Conservation (phyloP, 2,329 filamentous ascomycete species). For the Penicillium aurantiogriseum region DNA sequence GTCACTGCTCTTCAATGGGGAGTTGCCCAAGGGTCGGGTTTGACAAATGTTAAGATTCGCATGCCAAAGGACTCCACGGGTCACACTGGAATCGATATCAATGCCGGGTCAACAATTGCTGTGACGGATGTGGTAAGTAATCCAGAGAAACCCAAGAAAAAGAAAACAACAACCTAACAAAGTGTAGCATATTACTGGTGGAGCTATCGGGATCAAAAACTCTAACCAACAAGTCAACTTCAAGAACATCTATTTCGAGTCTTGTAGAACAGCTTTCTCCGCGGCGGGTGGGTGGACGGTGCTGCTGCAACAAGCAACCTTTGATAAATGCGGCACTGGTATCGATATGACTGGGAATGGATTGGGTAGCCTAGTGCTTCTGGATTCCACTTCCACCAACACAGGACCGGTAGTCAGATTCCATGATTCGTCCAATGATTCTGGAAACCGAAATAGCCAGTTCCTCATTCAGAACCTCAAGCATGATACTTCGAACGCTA, state of each 20-base stretch:
- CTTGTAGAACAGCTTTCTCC: conserved; percentile 54
- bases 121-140: conserved; percentile 28
- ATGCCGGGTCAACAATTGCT: conserved; percentile 27
- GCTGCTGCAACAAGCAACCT: conserved; percentile 27
- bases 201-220: conserved; percentile 30
- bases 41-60: conserved; percentile 34
- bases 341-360: conserved; percentile 30
- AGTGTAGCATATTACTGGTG: conserved; percentile 26
- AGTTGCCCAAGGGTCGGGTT: conserved; percentile 33
- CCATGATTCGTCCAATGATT: conserved; percentile 32
- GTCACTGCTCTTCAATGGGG: conserved; percentile 37
- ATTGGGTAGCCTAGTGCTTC: conserved; percentile 28
- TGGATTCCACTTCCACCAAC: conserved; percentile 30
- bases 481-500: conserved; percentile 24
- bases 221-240: conserved; percentile 36
- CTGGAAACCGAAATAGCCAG: conserved; percentile 27
- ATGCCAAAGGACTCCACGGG: conserved; percentile 31
- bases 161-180: conserved; percentile 5
- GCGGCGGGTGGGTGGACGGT: conserved; percentile 36
- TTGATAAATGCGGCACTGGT: conserved; percentile 29
- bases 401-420: conserved; percentile 27
- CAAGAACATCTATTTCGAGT: conserved; percentile 57
- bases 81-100: conserved; percentile 31
- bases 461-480: conserved; percentile 29
- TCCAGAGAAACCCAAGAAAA: not conserved